Evolutionary conservation across 495 filamentous ascomycete species (phyloP).

Genomic region (Xylaria cubensis): DNA sequence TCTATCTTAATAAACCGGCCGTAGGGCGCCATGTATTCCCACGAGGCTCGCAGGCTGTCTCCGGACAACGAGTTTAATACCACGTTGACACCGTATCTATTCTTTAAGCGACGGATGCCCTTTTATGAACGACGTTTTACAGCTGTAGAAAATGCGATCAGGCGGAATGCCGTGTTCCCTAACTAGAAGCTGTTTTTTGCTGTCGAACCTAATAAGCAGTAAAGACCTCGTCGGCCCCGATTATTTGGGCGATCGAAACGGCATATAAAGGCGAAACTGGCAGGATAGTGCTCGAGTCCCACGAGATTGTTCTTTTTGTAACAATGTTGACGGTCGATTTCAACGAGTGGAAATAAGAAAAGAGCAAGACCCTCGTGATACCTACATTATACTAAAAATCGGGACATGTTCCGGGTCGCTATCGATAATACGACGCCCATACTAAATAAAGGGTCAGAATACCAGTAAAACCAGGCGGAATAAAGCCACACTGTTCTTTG

Average conservation of each 20-base stretch:
- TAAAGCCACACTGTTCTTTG: no score
- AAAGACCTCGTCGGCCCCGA: not conserved
- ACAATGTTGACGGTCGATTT: not conserved
- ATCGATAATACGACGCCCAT: slow-evolving; percentile 5
- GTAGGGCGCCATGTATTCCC: not conserved
- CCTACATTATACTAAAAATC: slow-evolving; percentile 3
- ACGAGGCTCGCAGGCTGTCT: slow-evolving; percentile 5
- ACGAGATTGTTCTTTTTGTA: not conserved
- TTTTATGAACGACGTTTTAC: not conserved
- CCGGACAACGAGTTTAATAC: slow-evolving; percentile 2
- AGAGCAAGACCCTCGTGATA: slow-evolving; percentile 10
- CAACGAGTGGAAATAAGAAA: slow-evolving; percentile 2
- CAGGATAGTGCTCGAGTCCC: not conserved
- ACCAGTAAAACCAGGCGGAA: no score
- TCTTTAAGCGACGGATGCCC: not conserved
- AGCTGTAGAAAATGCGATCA: not conserved
- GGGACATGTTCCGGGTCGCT: slow-evolving; percentile 1
- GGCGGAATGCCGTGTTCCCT: not conserved
- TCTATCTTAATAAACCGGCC: slow-evolving; percentile 6
- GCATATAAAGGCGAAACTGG: not conserved
- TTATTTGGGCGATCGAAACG: not conserved
- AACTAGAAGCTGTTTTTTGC: not conserved
- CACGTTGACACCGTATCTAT: not conserved
- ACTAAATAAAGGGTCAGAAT: not conserved
- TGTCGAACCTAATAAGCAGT: not conserved